A percentile compares a stretch with the other conserved stretches of the same genome.
Conservation (phyloP, 208 protist species). For the Paratrypanosoma confusum region DNA sequence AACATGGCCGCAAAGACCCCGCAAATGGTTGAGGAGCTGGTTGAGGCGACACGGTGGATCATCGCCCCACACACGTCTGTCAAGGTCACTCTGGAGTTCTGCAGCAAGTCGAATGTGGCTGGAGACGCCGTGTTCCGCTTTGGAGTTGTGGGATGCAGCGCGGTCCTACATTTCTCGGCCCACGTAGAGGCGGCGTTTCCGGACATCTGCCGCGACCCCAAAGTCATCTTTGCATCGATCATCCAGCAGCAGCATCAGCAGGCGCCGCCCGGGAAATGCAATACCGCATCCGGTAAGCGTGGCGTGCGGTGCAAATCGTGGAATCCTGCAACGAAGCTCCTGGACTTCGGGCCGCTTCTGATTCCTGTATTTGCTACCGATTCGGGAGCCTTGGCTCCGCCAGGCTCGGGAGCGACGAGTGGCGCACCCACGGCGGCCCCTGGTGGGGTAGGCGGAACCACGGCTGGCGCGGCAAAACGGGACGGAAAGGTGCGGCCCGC, state of each 20-base stretch:
- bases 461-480: constrained; percentile 5
- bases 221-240: constrained; percentile 62
- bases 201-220: constrained; percentile 77
- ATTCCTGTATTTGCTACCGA: too few species aligned
- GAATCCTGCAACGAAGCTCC: constrained; percentile 51
- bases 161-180: constrained; percentile 43
- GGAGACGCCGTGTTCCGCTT: constrained; percentile 42
- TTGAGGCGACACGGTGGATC: constrained; percentile 78
- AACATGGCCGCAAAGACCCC: constrained; percentile 5
- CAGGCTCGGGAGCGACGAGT: too few species aligned
- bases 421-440: too few species aligned
- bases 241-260: constrained; percentile 13
- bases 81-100: constrained; percentile 71
- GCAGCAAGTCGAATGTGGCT: constrained; percentile 35
- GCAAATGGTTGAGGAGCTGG: constrained; percentile 18
- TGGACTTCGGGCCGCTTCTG: constrained; percentile 93
- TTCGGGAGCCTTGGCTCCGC: too few species aligned
- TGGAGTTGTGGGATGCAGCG: constrained; percentile 63
- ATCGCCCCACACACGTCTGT: constrained; percentile 54
- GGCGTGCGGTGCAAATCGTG: too few species aligned
- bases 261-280: too few species aligned
- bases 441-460: too few species aligned
- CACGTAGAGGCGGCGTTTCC: constrained; percentile 51
- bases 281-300: too few species aligned
- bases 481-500: not conserved